Percentiles rank a stretch among this genome's conserved stretches.
phyloP scores from a whole-genome alignment of 768 basidiomycete genomes.

The Leccinum boreale region DNA sequence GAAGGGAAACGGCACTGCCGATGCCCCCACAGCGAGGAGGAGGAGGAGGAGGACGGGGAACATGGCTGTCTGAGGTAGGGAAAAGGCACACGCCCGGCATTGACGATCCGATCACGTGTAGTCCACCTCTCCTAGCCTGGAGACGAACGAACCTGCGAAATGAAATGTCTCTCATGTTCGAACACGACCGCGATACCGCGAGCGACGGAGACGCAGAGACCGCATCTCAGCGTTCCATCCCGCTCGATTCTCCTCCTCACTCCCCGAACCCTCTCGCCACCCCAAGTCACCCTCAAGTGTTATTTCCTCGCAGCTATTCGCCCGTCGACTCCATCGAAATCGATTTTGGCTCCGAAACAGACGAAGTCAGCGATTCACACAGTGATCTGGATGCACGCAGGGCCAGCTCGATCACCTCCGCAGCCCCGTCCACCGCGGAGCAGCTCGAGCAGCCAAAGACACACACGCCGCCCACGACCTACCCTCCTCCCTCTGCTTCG shows the following conservation, averaged over 20 bases:
- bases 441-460: constrained; percentile 37
- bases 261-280: constrained; percentile 43
- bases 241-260: constrained; percentile 60
- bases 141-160: not conserved
- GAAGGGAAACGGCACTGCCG: constrained; percentile 15
- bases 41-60: constrained; percentile 7
- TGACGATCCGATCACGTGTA: not conserved
- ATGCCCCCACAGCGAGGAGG: constrained; percentile 10
- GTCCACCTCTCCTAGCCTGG: too few species aligned
- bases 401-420: constrained; percentile 52
- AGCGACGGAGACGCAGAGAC: constrained; percentile 68
- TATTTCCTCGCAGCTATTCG: constrained; percentile 41
- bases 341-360: constrained; percentile 51
- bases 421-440: constrained; percentile 43
- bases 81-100: not conserved
- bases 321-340: constrained; percentile 49
- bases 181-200: constrained; percentile 28
- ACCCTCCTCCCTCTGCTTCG: constrained; percentile 52
- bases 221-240: constrained; percentile 75
- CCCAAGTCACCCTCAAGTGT: constrained; percentile 23
- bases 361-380: constrained; percentile 51
- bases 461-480: constrained; percentile 14
- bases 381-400: constrained; percentile 29
- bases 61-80: constrained; percentile 11
- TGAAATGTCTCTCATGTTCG: not conserved